phyloP scores from a whole-genome alignment of 2,329 filamentous ascomycete genomes.

The Colletotrichum theobromicola region DNA sequence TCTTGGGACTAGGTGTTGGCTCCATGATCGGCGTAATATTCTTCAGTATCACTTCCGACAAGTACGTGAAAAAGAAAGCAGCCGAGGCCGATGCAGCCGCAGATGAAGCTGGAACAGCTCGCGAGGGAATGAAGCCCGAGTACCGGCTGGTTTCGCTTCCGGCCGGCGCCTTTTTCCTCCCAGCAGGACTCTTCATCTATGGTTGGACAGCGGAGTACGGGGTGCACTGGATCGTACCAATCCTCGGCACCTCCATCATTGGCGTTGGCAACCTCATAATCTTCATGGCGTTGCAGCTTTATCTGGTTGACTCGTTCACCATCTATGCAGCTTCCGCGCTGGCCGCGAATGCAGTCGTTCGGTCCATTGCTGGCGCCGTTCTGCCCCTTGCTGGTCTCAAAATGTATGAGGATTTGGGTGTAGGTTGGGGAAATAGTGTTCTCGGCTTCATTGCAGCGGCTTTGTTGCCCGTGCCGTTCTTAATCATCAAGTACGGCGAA shows the following conservation, averaged over 20 bases:
- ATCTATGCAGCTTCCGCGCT: slow-evolving; percentile 56
- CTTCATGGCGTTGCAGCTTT: slow-evolving; percentile 63
- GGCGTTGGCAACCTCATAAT: slow-evolving; percentile 49
- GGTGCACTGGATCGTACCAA: slow-evolving; percentile 64
- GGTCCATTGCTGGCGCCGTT: slow-evolving; percentile 42
- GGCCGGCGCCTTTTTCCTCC: slow-evolving; percentile 5
- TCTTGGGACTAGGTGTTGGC: slow-evolving; percentile 18
- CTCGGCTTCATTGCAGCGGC: slow-evolving; percentile 47
- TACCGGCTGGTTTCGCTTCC: slow-evolving; percentile 20
- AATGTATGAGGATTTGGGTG: slow-evolving; percentile 21
- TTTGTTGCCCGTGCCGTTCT: slow-evolving; percentile 48
- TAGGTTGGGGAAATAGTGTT: slow-evolving; percentile 26
- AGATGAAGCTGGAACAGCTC: not conserved
- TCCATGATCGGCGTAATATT: slow-evolving; percentile 15
- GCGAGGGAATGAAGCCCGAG: slow-evolving; percentile 23
- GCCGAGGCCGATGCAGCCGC: slow-evolving; percentile 1
- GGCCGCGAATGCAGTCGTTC: slow-evolving; percentile 66
- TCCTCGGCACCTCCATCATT: slow-evolving; percentile 55
- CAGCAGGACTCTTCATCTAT: slow-evolving; percentile 29
- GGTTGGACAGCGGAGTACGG: slow-evolving; percentile 47
- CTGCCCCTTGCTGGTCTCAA: slow-evolving; percentile 21
- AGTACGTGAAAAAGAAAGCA: slow-evolving; percentile 10
- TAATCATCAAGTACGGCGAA: slow-evolving; percentile 52
- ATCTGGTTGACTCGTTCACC: slow-evolving; percentile 65
- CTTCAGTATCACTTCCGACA: slow-evolving; percentile 17